A percentile compares a stretch with the other conserved stretches of the same genome.
These are phyloP conservation scores for Mycena rebaudengoi DNA, from an alignment of 768 basidiomycete species.

Conservation along the genomic window DNA sequence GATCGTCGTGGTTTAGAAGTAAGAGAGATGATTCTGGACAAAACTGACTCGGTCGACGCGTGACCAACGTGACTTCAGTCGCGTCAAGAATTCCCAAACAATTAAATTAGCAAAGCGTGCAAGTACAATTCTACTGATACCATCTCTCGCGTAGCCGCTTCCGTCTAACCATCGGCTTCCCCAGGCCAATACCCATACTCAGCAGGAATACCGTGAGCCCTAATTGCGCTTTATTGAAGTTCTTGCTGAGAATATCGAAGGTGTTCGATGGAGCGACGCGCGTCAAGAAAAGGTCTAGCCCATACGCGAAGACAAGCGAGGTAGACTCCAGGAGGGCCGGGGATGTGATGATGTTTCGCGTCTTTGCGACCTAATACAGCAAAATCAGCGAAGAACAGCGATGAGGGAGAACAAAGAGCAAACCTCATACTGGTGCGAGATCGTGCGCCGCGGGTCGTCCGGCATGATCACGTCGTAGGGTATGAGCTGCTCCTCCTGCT, in stretches of 20 bases:
- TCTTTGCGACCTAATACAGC: slow-evolving; percentile 67
- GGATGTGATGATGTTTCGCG: slow-evolving; percentile 75
- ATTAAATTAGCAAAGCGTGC: slow-evolving; percentile 10
- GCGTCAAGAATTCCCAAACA: not conserved
- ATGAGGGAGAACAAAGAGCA: not conserved
- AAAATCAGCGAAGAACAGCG: not conserved
- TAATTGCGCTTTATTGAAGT: slow-evolving; percentile 93
- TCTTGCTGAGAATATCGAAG: slow-evolving; percentile 92
- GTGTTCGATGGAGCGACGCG: slow-evolving; percentile 87
- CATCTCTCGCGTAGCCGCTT: slow-evolving; percentile 76
- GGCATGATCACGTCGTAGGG: slow-evolving; percentile 85
- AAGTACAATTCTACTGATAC: slow-evolving; percentile 60
- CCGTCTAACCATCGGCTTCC: slow-evolving; percentile 80
- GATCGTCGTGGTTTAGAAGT: slow-evolving; percentile 20
- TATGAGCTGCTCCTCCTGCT: slow-evolving; percentile 82
- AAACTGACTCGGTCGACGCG: slow-evolving; percentile 25
- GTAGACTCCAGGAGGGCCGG: slow-evolving; percentile 93
- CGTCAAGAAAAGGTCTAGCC: slow-evolving; percentile 90
- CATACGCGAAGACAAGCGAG: slow-evolving; percentile 85
- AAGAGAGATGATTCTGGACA: slow-evolving; percentile 24
- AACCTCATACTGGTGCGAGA: slow-evolving; percentile 61
- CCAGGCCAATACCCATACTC: slow-evolving; percentile 77
- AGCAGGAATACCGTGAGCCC: slow-evolving; percentile 82
- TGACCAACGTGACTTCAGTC: slow-evolving; percentile 8
- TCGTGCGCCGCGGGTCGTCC: slow-evolving; percentile 66